These are phyloP conservation scores for Beta vulgaris DNA, from an alignment of 148 eudicot species.

Conservation along the genomic window DNA sequence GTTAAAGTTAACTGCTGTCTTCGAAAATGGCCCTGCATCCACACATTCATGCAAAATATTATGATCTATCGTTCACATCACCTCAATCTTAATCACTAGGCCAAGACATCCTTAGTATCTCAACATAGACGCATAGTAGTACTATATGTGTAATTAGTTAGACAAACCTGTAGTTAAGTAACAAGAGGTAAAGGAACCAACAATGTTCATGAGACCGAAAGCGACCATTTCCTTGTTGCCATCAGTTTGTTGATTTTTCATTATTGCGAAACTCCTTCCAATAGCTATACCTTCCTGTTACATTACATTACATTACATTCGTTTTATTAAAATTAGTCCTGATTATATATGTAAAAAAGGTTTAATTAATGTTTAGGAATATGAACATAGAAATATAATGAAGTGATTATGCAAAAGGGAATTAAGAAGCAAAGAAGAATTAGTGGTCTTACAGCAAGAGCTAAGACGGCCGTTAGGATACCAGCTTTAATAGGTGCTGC, in stretches of 20 bases:
- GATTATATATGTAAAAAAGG: no score
- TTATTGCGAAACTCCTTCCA: slow-evolving; percentile 82
- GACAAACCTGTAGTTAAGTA: slow-evolving; percentile 80
- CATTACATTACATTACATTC: no score
- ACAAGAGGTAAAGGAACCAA: slow-evolving; percentile 89
- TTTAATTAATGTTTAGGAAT: not conserved
- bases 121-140: no score
- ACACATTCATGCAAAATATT: not conserved
- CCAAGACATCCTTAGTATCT: no score
- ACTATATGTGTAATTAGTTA: not conserved
- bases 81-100: no score
- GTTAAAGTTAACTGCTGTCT: slow-evolving; percentile 79
- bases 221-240: slow-evolving; percentile 98
- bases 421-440: not conserved
- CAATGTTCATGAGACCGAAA: slow-evolving; percentile 86
- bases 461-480: slow-evolving; percentile 63
- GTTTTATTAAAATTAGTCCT: not conserved
- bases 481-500: slow-evolving; percentile 66
- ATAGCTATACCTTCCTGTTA: slow-evolving; percentile 92
- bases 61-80: no score
- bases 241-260: slow-evolving; percentile 65
- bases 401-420: not conserved
- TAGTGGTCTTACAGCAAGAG: slow-evolving; percentile 65
- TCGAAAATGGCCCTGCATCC: slow-evolving; percentile 83
- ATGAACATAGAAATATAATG: not conserved